phyloP scores from a whole-genome alignment of 75 land plant genomes.

The Selaginella moellendorffii region DNA sequence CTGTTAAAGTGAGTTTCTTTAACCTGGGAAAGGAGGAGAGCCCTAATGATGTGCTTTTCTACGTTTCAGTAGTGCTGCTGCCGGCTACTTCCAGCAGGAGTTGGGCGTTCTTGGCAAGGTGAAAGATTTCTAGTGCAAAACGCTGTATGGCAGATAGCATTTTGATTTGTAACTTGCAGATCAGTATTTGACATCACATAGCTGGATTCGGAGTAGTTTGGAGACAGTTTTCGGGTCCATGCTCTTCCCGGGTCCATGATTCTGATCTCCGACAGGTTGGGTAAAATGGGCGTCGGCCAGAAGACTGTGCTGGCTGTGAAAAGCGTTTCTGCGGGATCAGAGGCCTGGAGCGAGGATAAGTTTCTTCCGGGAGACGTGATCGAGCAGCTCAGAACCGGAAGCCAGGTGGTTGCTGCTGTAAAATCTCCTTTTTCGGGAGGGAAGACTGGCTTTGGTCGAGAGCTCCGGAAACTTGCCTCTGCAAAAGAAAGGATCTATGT shows the following conservation, averaged over 20 bases:
- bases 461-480: conserved; percentile 30
- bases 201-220: too few species aligned
- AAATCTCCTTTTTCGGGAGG: conserved; percentile 20
- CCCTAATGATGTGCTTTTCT: too few species aligned
- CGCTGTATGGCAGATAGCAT: too few species aligned
- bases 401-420: neutral
- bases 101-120: too few species aligned
- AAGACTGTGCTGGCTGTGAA: neutral
- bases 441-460: conserved; percentile 20
- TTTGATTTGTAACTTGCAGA: too few species aligned
- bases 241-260: conserved; percentile 63
- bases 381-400: neutral
- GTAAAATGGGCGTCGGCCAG: neutral
- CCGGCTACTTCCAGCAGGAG: too few species aligned
- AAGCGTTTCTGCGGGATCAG: neutral
- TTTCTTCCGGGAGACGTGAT: neutral
- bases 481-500: conserved; percentile 24
- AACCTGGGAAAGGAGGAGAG: too few species aligned
- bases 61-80: too few species aligned
- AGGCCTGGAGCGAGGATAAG: neutral
- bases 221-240: conserved; percentile 67
- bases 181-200: too few species aligned
- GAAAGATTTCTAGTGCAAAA: too few species aligned
- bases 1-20: too few species aligned
- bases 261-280: neutral